phyloP scores from a whole-genome alignment of 192 early-diverging fungal species.

The Linnemannia elongata region DNA sequence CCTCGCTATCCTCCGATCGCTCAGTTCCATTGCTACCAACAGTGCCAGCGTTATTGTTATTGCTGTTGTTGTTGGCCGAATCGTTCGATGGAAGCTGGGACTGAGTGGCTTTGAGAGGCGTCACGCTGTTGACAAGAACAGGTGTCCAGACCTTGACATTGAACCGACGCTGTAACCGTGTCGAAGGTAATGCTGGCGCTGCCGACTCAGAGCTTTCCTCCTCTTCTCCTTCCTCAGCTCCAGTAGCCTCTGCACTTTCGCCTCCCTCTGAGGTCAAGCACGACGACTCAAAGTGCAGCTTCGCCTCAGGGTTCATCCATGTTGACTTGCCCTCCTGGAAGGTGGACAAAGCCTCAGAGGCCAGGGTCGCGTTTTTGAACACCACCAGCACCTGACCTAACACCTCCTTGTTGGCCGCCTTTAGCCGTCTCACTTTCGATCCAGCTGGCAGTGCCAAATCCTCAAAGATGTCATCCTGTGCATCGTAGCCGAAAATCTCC shows the following conservation, averaged over 20 bases:
- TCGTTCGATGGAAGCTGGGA: not conserved
- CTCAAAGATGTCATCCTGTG: conserved; percentile 36
- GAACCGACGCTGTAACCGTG: conserved; percentile 33
- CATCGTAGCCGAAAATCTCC: conserved; percentile 43
- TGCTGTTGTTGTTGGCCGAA: not conserved
- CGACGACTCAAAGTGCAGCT: conserved; percentile 2
- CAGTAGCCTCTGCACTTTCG: not conserved
- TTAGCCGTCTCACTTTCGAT: conserved; percentile 31
- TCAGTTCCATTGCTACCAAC: not conserved
- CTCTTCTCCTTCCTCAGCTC: not conserved
- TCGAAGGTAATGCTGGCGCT: not conserved
- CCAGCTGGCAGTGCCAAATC: conserved; percentile 31
- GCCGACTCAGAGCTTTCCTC: not conserved
- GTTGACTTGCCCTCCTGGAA: conserved; percentile 49
- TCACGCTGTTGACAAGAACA: conserved; percentile 31
- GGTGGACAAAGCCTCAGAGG: conserved; percentile 33
- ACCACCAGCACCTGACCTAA: conserved; percentile 33
- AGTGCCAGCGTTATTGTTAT: not conserved
- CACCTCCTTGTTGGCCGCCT: conserved; percentile 13
- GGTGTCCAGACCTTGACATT: conserved; percentile 51
- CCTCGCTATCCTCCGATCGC: not conserved
- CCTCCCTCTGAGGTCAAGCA: not conserved
- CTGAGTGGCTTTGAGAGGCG: not conserved
- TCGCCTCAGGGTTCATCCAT: conserved; percentile 31
- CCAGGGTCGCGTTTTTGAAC: conserved; percentile 43